A percentile compares a stretch with the other conserved stretches of the same genome.
phyloP scores from a whole-genome alignment of 2,329 filamentous ascomycete species.

The Fusarium sp. region DNA sequence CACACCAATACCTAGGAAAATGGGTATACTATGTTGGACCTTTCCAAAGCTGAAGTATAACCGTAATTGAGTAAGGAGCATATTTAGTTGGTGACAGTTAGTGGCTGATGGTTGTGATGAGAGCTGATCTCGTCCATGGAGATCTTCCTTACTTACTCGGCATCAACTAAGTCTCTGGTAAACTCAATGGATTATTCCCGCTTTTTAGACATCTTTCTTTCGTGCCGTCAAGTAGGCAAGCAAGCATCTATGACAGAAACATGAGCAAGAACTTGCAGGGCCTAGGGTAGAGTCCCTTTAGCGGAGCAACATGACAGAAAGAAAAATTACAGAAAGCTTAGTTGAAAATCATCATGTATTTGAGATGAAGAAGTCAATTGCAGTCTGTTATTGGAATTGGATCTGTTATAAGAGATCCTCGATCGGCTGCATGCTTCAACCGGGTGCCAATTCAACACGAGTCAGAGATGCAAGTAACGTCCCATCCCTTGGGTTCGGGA shows the following conservation, averaged over 20 bases:
- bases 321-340: too few relatives aligned
- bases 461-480: not conserved
- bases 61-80: not conserved
- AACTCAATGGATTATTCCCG: not conserved
- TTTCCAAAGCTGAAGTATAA: not conserved
- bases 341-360: not conserved
- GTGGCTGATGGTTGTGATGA: not conserved
- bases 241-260: not conserved
- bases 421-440: not conserved
- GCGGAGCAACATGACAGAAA: too few relatives aligned
- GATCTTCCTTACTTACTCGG: not conserved
- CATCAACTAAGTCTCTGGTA: too few relatives aligned
- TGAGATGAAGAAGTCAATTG: too few relatives aligned
- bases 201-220: too few relatives aligned
- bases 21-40: too few relatives aligned
- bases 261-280: not conserved
- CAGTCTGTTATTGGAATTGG: not conserved
- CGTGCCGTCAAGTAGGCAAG: not conserved
- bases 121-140: not conserved
- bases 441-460: conserved; percentile 1
- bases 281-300: not conserved
- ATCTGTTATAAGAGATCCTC: not conserved
- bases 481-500: not conserved
- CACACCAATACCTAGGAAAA: not conserved
- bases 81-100: not conserved